Evolutionary conservation across 805 yeast species (phyloP), one percentile per base, ranked within the genome.

Genomic region (Metschnikowia baotianmanensis): DNA sequence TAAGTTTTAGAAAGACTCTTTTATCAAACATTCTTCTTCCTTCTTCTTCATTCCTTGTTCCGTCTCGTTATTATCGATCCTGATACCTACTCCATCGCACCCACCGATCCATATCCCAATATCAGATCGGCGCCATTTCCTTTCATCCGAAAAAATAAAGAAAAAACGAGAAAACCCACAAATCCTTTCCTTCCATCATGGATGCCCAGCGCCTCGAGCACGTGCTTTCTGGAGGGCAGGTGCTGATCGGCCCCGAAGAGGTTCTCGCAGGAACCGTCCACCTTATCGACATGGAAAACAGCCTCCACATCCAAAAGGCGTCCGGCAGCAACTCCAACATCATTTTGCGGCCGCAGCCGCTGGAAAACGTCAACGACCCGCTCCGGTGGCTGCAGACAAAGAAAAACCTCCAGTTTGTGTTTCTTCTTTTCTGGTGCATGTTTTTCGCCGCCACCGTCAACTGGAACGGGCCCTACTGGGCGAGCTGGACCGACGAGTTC

Each of bases 381-480:
- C 52, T 64, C 19, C 50, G 61, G 31, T 64, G 70, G 69, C 31
- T 55, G 7, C 52, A 53, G 31, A 22, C 37, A 18, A 64, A 63
- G 46, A 64, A 64, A 36, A 43, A 49, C 8, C 41, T 48, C 20
- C 70, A 65, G 38, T 65, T 65, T 36, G 27, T 46, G 9, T 48
- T 62, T 12, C 42, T 63, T 2, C 60, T 58, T 36, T 36, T 58
- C 6, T 67, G 71, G 71, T 48, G 61, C 1, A 55, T 59, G 28
- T 44, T 62, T 27, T 52, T 61, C n/a, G 53, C 68, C 5, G 64
- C 57, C 25, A 55, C 66, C 6, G 57, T 59, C 15, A 62, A 56
- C 43, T 52, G 58, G 50, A 45, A 40, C 27, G 70, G 71, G 11
- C 72, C 74, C 0, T 57, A 63, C 25, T 69, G 63, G 57, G 56